Percentiles rank a stretch among this genome's conserved stretches.
phyloP scores from a whole-genome alignment of 257 asterid species.

The Schizonepeta tenuifolia region DNA sequence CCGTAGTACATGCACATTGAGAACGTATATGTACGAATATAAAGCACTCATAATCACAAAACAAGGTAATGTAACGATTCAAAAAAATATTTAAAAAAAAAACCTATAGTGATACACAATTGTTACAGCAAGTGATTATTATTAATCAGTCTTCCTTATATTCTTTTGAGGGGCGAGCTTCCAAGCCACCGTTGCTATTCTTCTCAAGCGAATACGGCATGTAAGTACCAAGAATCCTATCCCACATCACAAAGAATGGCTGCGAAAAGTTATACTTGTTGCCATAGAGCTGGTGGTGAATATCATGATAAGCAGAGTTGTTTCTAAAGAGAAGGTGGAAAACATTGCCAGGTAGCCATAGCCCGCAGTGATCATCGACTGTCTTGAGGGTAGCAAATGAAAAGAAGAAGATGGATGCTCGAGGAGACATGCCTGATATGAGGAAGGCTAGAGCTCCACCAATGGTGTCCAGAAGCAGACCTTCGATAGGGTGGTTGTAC shows the following conservation, averaged over 20 bases:
- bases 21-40: slow-evolving; percentile 47
- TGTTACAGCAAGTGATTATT: slow-evolving; percentile 26
- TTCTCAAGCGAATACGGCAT: slow-evolving; percentile 86
- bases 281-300: slow-evolving; percentile 91
- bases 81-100: slow-evolving; percentile 6
- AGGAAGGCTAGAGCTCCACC: slow-evolving; percentile 91
- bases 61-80: slow-evolving; percentile 1
- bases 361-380: slow-evolving; percentile 91
- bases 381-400: slow-evolving; percentile 91
- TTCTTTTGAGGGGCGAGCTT: slow-evolving; percentile 74
- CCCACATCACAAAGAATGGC: slow-evolving; percentile 95
- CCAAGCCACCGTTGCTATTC: slow-evolving; percentile 73
- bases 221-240: slow-evolving; percentile 77
- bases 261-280: slow-evolving; percentile 86
- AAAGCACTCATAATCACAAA: slow-evolving; percentile 38
- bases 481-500: slow-evolving; percentile 94
- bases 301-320: slow-evolving; percentile 89
- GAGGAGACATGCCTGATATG: slow-evolving; percentile 89
- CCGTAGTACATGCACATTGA: slow-evolving; percentile 45
- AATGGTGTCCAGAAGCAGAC: slow-evolving; percentile 81
- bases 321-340: slow-evolving; percentile 73
- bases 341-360: slow-evolving; percentile 89
- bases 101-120: slow-evolving; percentile 46
- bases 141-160: slow-evolving; percentile 53
- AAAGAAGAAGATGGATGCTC: slow-evolving; percentile 85